Evolutionary conservation across 2,329 filamentous ascomycete species (phyloP).

Genomic region (Knufia fluminis): DNA sequence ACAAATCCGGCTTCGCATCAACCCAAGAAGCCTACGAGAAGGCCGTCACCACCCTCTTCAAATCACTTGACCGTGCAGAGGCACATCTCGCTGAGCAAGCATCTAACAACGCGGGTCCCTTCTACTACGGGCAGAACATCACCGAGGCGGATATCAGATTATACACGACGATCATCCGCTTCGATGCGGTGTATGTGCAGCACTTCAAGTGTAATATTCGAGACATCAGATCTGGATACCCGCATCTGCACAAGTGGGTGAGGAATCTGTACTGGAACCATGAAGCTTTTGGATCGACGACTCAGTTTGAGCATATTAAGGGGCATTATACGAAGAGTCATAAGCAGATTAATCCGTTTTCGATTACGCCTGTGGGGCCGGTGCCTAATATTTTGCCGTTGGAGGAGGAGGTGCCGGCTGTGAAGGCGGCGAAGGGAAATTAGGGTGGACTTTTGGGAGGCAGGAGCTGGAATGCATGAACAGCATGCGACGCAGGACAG

Average conservation of each 20-base stretch:
- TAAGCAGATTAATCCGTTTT: constrained; percentile 53
- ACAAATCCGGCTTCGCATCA: constrained; percentile 67
- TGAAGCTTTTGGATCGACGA: constrained; percentile 69
- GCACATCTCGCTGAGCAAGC: constrained; percentile 46
- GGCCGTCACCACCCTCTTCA: constrained; percentile 63
- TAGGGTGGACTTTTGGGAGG: constrained; percentile 11
- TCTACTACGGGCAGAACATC: constrained; percentile 63
- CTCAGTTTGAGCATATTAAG: constrained; percentile 94
- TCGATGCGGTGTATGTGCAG: constrained; percentile 73
- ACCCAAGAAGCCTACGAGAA: constrained; percentile 74
- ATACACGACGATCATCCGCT: constrained; percentile 62
- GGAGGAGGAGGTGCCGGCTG: constrained; percentile 66
- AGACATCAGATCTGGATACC: constrained; percentile 78
- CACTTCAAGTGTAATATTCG: constrained; percentile 74
- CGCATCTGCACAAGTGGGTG: constrained; percentile 71
- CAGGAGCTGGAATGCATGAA: no score
- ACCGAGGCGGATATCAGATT: constrained; percentile 78
- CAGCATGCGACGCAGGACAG: no score
- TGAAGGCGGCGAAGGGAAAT: constrained; percentile 20
- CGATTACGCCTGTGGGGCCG: constrained; percentile 79
- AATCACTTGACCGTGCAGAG: constrained; percentile 67
- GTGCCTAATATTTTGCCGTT: constrained; percentile 69
- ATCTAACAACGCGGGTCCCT: constrained; percentile 43
- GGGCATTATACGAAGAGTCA: constrained; percentile 61
- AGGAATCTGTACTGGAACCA: constrained; percentile 75